A percentile compares a stretch with the other conserved stretches of the same genome.
These are phyloP conservation scores for Chytridium lagenaria DNA, from an alignment of 371 early-diverging fungal species.

Conservation along the genomic window DNA sequence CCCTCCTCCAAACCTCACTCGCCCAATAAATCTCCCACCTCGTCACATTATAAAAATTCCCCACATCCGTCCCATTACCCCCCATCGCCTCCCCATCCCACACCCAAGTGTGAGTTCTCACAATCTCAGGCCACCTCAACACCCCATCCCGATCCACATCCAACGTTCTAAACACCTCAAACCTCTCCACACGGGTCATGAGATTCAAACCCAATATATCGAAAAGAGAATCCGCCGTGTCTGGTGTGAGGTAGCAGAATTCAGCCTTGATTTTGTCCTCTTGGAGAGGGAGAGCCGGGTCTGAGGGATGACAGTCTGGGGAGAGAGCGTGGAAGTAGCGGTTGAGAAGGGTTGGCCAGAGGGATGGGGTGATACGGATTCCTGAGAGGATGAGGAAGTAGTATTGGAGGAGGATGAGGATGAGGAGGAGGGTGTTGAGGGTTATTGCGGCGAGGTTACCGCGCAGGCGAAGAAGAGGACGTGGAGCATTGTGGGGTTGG, in stretches of 20 bases:
- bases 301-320: neutral
- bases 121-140: constrained; percentile 18
- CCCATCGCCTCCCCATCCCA: neutral
- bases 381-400: constrained; percentile 19
- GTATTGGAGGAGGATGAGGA: constrained; percentile 23
- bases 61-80: neutral
- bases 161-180: constrained; percentile 8
- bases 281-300: constrained; percentile 9
- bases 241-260: constrained; percentile 4
- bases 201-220: constrained; percentile 5
- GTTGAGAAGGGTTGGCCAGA: constrained; percentile 8
- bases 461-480: neutral
- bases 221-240: neutral
- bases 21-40: constrained; percentile 13
- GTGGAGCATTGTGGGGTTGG: neutral
- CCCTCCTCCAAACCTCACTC: constrained; percentile 21
- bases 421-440: constrained; percentile 8
- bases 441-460: constrained; percentile 11
- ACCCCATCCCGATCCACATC: constrained; percentile 14
- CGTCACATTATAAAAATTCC: constrained; percentile 13
- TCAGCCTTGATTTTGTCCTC: constrained; percentile 10
- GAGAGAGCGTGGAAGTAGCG: constrained; percentile 10
- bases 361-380: neutral
- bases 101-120: neutral
- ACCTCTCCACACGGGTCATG: constrained; percentile 8